A percentile compares a stretch with the other conserved stretches of the same genome.
These are phyloP conservation scores for Sporisorium graminicola DNA, from an alignment of 1,284 basidiomycete species.

Conservation along the genomic window DNA sequence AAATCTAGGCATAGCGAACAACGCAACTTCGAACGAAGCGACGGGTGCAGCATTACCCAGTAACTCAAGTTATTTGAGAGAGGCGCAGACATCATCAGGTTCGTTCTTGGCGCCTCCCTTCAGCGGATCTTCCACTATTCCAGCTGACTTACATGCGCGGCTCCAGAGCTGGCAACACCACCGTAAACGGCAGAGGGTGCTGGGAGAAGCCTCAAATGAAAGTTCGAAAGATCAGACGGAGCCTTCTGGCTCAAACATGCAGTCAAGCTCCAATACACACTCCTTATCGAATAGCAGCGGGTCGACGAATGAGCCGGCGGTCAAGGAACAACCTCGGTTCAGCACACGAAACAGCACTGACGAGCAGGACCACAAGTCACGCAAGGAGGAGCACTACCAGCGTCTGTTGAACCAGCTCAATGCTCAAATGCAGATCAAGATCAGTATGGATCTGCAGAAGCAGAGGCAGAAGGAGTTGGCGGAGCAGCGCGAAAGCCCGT, in stretches of 20 bases:
- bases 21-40: neutral
- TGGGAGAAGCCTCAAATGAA: neutral
- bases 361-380: conserved; percentile 25
- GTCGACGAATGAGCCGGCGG: neutral
- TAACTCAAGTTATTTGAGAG: neutral
- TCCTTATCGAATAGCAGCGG: neutral
- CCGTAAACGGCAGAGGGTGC: conserved; percentile 17
- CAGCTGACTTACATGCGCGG: conserved; percentile 20
- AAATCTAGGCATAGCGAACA: conserved; percentile 16
- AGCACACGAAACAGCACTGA: conserved; percentile 7
- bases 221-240: neutral
- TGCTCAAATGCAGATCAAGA: conserved; percentile 28
- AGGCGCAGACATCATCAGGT: neutral
- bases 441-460: conserved; percentile 29
- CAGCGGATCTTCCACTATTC: neutral
- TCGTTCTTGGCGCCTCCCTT: neutral
- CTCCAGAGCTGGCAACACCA: conserved; percentile 25
- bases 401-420: conserved; percentile 25
- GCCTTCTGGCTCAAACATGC: neutral
- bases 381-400: conserved; percentile 34
- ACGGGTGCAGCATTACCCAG: neutral
- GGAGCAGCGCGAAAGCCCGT: neutral
- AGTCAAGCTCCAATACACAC: neutral
- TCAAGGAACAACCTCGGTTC: neutral
- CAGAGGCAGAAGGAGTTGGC: conserved; percentile 23